A percentile compares a stretch with the other conserved stretches of the same genome.
These are phyloP conservation scores for Trichosporon faecale DNA, from an alignment of 1,284 basidiomycete species.

Conservation along the genomic window DNA sequence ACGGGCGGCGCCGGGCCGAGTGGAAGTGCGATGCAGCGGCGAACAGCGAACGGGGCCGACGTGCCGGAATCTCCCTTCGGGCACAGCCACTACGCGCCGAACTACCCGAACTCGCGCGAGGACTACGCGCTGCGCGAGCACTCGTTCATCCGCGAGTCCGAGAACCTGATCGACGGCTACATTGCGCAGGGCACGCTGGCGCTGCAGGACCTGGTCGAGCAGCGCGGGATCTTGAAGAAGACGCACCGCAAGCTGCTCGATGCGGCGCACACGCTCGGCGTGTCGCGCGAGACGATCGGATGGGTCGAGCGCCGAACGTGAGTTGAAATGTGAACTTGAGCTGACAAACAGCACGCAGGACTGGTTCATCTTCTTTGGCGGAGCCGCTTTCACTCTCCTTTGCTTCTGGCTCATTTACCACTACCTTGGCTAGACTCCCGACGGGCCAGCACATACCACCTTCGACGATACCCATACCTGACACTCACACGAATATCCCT, in stretches of 20 bases:
- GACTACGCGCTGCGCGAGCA: slow-evolving; percentile 79
- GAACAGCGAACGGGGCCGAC: slow-evolving; percentile 56
- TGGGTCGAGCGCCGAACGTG: slow-evolving; percentile 92
- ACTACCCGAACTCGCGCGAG: slow-evolving; percentile 59
- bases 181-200: slow-evolving; percentile 85
- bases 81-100: slow-evolving; percentile 57
- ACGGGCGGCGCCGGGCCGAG: slow-evolving; percentile 36
- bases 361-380: slow-evolving; percentile 82
- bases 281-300: slow-evolving; percentile 86
- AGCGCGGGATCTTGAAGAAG: slow-evolving; percentile 85
- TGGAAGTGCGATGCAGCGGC: slow-evolving; percentile 44
- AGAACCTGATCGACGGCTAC: slow-evolving; percentile 78
- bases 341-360: slow-evolving; percentile 70
- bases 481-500: slow-evolving; percentile 1
- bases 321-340: slow-evolving; percentile 31
- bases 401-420: slow-evolving; percentile 87
- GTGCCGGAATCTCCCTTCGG: slow-evolving; percentile 45
- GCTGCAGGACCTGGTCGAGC: slow-evolving; percentile 82
- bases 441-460: slow-evolving; percentile 2
- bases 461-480: slow-evolving; percentile 3
- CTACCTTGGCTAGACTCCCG: slow-evolving; percentile 66
- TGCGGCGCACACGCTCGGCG: slow-evolving; percentile 85
- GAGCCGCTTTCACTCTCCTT: slow-evolving; percentile 79
- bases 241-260: slow-evolving; percentile 77
- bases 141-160: slow-evolving; percentile 75